A percentile compares a stretch with the other conserved stretches of the same genome.
Evolutionary conservation across 306 rosid species (phyloP).

Genomic region (Glycyrrhiza uralensis): DNA sequence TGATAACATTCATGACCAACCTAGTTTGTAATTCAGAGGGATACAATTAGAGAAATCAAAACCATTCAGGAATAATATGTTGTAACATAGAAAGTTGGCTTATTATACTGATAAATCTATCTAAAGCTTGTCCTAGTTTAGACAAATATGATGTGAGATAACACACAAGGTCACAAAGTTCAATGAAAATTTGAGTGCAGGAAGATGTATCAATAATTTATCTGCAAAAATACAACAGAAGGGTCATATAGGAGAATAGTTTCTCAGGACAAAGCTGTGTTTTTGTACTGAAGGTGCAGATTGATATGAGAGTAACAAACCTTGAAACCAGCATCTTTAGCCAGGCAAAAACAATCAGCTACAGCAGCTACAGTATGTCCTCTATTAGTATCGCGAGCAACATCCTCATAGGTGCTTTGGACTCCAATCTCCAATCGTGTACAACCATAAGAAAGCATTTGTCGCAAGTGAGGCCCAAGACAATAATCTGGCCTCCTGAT

Average conservation of each 20-base stretch:
- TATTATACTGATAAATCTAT: background rate
- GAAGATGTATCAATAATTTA: background rate
- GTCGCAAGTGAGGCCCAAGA: constrained; percentile 97
- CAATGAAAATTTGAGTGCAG: background rate
- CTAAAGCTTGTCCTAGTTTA: background rate
- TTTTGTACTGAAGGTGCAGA: background rate
- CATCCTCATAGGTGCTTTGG: constrained; percentile 98
- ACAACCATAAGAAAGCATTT: constrained; percentile 95
- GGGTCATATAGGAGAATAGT: constrained; percentile 15
- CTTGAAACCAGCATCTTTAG: constrained; percentile 99
- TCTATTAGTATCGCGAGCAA: constrained; percentile 94
- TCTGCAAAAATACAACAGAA: background rate
- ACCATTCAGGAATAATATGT: background rate
- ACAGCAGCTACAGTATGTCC: constrained; percentile 98
- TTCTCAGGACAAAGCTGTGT: background rate
- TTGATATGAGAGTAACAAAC: constrained; percentile 35
- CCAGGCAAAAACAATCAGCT: constrained; percentile 90
- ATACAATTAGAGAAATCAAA: background rate
- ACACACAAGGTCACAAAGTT: background rate
- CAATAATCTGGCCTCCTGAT: constrained; percentile 99
- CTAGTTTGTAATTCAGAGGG: background rate
- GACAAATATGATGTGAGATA: background rate
- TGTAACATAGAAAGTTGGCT: background rate
- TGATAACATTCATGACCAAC: constrained; percentile 12
- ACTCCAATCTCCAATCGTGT: constrained; percentile 96